Evolutionary conservation across 768 basidiomycete genomes (phyloP).

Genomic region (Leccinum disarticulatum): DNA sequence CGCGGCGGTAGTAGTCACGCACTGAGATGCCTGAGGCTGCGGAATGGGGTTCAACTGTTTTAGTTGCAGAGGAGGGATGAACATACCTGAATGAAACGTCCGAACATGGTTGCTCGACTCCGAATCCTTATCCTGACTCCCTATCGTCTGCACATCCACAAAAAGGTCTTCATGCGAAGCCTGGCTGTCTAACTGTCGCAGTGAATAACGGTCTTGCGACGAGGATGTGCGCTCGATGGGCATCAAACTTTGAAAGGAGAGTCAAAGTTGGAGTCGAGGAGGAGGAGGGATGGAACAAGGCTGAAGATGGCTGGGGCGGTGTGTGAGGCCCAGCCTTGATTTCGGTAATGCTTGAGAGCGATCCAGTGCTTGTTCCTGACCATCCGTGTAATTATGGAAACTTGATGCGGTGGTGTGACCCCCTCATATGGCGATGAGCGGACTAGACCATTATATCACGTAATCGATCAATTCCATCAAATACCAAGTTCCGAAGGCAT

Average conservation of each 20-base stretch:
- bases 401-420: not conserved
- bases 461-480: too few species aligned
- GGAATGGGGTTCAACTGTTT: not conserved
- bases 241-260: slow-evolving; percentile 17
- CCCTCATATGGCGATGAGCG: too few species aligned
- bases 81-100: slow-evolving; percentile 19
- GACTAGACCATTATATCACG: too few species aligned
- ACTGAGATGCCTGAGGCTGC: slow-evolving; percentile 23
- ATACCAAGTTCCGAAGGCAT: too few species aligned
- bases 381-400: not conserved
- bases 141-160: slow-evolving; percentile 12
- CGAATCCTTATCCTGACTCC: slow-evolving; percentile 27
- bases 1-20: not conserved
- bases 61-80: not conserved
- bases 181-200: slow-evolving; percentile 10
- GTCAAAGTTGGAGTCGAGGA: too few species aligned
- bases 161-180: slow-evolving; percentile 6
- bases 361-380: not conserved
- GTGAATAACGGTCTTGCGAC: slow-evolving; percentile 14
- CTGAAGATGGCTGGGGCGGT: not conserved
- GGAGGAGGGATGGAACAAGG: not conserved
- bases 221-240: slow-evolving; percentile 13
- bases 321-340: not conserved
- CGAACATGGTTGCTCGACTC: slow-evolving; percentile 12
- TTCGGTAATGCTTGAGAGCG: not conserved